These are phyloP conservation scores for Lumnitzera littorea DNA, from an alignment of 345 rosid genomes.

Conservation along the genomic window DNA sequence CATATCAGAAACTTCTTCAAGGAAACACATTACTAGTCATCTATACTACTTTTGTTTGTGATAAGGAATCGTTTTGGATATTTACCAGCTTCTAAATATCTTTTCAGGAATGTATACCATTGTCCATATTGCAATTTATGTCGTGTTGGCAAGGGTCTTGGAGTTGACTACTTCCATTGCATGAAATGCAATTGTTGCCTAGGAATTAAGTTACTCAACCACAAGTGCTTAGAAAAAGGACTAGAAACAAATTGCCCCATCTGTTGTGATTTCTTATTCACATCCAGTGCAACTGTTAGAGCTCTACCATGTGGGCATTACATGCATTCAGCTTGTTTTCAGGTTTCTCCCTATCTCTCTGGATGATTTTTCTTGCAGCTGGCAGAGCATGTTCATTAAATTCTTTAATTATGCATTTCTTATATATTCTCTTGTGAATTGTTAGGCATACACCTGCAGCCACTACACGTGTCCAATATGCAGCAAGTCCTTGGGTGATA, in stretches of 20 bases:
- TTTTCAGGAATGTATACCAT: conserved; percentile 67
- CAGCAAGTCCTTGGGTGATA: conserved; percentile 92
- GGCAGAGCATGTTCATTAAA: not conserved
- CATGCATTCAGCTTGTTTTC: conserved; percentile 93
- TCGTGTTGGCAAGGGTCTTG: conserved; percentile 84
- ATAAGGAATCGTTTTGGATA: not conserved
- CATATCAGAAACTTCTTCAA: no score
- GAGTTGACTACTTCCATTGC: conserved; percentile 83
- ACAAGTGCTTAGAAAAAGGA: conserved; percentile 87
- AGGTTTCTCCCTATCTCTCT: conserved; percentile 35
- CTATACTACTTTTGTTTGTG: not conserved
- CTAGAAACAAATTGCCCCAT: conserved; percentile 86
- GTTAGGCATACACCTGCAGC: conserved; percentile 89
- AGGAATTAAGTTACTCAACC: conserved; percentile 59
- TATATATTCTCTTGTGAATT: not conserved
- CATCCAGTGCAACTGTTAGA: conserved; percentile 76
- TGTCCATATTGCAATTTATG: conserved; percentile 94
- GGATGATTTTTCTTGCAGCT: not conserved
- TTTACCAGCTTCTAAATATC: conserved; percentile 1
- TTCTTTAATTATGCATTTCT: conserved; percentile 6
- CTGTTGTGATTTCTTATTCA: conserved; percentile 83
- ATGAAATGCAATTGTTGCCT: conserved; percentile 95
- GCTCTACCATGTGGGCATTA: conserved; percentile 91
- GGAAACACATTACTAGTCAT: not conserved
- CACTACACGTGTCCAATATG: conserved; percentile 90